A percentile compares a stretch with the other conserved stretches of the same genome.
Conservation (phyloP, 306 rosid species). For the Sechiopsis laciniata region DNA sequence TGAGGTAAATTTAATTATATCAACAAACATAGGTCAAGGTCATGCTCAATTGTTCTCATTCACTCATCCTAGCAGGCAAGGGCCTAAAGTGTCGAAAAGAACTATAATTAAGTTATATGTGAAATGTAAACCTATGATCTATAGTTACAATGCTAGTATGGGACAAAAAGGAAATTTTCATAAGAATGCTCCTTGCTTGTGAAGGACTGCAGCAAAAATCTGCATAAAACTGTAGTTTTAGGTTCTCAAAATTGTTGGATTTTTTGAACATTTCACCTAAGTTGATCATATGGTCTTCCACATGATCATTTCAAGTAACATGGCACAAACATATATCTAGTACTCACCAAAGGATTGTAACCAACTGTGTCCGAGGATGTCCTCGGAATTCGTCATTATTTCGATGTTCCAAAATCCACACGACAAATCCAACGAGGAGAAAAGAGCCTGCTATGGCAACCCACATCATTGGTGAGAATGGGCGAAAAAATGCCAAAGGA, state of each 20-base stretch:
- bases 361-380: slow-evolving; percentile 36
- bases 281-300: not conserved
- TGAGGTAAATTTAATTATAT: too few relatives aligned
- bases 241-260: not conserved
- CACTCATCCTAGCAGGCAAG: too few relatives aligned
- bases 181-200: not conserved
- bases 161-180: not conserved
- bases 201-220: slow-evolving; percentile 1
- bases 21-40: too few relatives aligned
- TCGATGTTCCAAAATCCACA: slow-evolving; percentile 48
- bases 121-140: not conserved
- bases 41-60: too few relatives aligned
- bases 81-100: not conserved
- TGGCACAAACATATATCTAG: not conserved
- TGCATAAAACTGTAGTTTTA: not conserved
- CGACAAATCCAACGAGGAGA: slow-evolving; percentile 37
- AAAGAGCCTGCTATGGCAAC: slow-evolving; percentile 32
- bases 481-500: slow-evolving; percentile 41
- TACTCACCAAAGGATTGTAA: slow-evolving; percentile 39
- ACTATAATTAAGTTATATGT: not conserved
- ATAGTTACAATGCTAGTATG: not conserved
- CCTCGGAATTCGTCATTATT: slow-evolving; percentile 45
- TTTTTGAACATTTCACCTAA: not conserved
- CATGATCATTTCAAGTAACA: not conserved
- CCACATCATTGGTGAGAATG: slow-evolving; percentile 45